Conservation (phyloP, 2,329 filamentous ascomycete species). For the Allantophomopsis lycopodina region DNA sequence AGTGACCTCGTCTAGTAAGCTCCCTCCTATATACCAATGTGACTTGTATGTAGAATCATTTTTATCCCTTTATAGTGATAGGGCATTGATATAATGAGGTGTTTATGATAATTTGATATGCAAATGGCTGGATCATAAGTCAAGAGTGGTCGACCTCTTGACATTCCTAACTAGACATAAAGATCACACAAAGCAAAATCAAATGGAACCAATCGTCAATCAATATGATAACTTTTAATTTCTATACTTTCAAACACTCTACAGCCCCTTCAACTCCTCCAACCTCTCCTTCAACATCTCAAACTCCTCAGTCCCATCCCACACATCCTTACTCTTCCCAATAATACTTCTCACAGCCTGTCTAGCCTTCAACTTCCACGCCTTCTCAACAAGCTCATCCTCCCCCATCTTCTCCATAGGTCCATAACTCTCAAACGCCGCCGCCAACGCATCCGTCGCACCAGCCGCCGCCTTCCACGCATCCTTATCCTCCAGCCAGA, state of each 20-base stretch:
- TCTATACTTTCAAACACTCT: neutral
- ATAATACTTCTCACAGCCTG: conserved; percentile 74
- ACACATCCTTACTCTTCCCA: conserved; percentile 66
- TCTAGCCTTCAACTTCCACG: conserved; percentile 81
- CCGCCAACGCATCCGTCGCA: conserved; percentile 66
- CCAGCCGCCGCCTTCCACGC: conserved; percentile 43
- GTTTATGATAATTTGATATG: too few species aligned
- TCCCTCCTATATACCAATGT: too few species aligned
- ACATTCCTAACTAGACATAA: too few species aligned
- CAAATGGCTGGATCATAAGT: too few species aligned
- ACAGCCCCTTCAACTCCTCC: conserved; percentile 32
- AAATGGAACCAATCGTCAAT: too few species aligned
- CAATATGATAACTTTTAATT: too few species aligned
- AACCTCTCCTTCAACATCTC: conserved; percentile 40
- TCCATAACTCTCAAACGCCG: conserved; percentile 71
- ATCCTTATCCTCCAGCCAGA: conserved; percentile 26
- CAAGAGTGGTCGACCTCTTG: too few species aligned
- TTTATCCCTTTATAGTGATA: too few species aligned
- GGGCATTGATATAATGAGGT: too few species aligned
- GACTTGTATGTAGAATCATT: too few species aligned
- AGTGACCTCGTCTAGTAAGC: too few species aligned
- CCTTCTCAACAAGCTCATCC: conserved; percentile 52
- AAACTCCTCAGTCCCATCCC: conserved; percentile 69
- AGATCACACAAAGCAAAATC: too few species aligned
- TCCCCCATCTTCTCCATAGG: conserved; percentile 41